A percentile compares a stretch with the other conserved stretches of the same genome.
These are phyloP conservation scores for Exophiala oligosperma DNA, from an alignment of 2,329 filamentous ascomycete genomes.

Conservation along the genomic window DNA sequence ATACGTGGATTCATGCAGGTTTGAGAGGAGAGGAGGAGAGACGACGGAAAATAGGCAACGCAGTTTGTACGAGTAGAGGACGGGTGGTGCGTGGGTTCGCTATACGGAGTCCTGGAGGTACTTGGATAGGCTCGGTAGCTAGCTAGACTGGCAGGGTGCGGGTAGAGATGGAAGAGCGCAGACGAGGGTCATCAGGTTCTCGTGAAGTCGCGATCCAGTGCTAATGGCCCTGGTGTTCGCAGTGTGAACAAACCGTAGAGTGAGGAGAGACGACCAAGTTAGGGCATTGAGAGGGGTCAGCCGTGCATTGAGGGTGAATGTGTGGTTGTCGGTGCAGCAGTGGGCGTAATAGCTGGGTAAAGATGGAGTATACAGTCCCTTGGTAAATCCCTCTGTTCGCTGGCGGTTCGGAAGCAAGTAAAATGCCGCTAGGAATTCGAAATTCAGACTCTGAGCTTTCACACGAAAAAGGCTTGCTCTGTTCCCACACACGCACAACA, in stretches of 20 bases:
- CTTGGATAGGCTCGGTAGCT: too few relatives aligned
- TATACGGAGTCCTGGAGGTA: too few relatives aligned
- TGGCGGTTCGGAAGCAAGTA: constrained; percentile 2
- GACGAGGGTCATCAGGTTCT: not conserved
- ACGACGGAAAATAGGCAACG: not conserved
- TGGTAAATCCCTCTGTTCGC: not conserved
- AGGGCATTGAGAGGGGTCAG: too few relatives aligned
- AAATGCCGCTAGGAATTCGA: constrained; percentile 24
- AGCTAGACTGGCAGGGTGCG: too few relatives aligned
- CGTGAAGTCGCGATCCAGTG: too few relatives aligned
- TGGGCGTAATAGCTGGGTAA: too few relatives aligned
- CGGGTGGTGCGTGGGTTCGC: too few relatives aligned
- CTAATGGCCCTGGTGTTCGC: too few relatives aligned
- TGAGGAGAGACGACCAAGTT: too few relatives aligned
- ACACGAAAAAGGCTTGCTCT: constrained; percentile 20
- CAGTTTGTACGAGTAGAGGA: not conserved
- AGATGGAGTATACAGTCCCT: not conserved
- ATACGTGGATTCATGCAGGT: not conserved
- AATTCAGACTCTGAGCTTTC: constrained; percentile 18
- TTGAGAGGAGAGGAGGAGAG: not conserved
- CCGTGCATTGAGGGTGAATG: too few relatives aligned
- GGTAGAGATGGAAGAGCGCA: not conserved
- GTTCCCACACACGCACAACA: constrained; percentile 13
- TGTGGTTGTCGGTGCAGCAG: too few relatives aligned
- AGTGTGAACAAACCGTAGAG: too few relatives aligned